phyloP scores from a whole-genome alignment of 495 filamentous ascomycete species.

The Penicilliopsis zonata region DNA sequence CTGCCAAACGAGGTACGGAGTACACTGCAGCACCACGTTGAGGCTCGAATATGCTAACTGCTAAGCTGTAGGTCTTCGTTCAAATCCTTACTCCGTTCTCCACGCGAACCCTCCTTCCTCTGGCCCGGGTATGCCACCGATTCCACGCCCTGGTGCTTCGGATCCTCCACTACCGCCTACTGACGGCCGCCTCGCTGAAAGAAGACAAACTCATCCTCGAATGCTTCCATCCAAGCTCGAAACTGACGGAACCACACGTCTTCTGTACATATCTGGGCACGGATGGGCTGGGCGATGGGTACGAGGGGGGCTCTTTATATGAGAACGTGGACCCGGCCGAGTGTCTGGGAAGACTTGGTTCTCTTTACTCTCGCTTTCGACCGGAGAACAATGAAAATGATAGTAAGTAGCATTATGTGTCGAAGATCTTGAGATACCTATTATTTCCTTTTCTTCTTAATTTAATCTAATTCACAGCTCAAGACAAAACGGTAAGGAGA shows the following conservation, averaged over 20 bases:
- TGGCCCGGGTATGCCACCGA: slow-evolving; percentile 49
- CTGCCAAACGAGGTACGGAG: slow-evolving; percentile 38
- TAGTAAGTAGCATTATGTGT: no score
- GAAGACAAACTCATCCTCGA: slow-evolving; percentile 60
- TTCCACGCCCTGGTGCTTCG: slow-evolving; percentile 57
- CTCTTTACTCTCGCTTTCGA: slow-evolving; percentile 47
- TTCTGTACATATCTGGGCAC: slow-evolving; percentile 59
- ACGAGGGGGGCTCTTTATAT: slow-evolving; percentile 29
- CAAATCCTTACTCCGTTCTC: slow-evolving; percentile 49
- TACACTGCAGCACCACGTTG: neutral
- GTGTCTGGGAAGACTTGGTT: slow-evolving; percentile 22
- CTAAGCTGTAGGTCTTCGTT: slow-evolving; percentile 47
- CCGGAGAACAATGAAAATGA: slow-evolving; percentile 32
- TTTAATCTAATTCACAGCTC: no score
- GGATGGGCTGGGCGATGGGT: slow-evolving; percentile 29
- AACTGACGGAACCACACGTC: slow-evolving; percentile 53
- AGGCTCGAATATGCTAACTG: neutral
- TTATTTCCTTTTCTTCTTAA: no score
- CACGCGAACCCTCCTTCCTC: slow-evolving; percentile 46
- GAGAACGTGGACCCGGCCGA: slow-evolving; percentile 15
- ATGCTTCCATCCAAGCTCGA: slow-evolving; percentile 64
- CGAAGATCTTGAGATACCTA: no score
- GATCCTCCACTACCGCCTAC: slow-evolving; percentile 53
- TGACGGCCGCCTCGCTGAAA: slow-evolving; percentile 39
- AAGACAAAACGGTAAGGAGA: slow-evolving; percentile 21